phyloP scores from a whole-genome alignment of 257 asterid species.

The Rhazya stricta region DNA sequence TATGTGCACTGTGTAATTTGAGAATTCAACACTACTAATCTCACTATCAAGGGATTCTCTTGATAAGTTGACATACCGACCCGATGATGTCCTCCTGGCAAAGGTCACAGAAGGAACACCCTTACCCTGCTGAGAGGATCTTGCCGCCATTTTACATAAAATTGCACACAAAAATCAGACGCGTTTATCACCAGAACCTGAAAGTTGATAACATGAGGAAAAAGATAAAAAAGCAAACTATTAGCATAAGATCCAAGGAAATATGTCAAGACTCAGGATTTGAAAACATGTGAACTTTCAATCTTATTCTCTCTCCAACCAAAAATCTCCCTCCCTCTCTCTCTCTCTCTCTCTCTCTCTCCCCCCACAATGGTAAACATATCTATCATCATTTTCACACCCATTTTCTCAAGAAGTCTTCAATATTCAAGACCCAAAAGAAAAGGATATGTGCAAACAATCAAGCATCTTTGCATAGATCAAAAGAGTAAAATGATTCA shows the following conservation, averaged over 20 bases:
- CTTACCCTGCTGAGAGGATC: slow-evolving; percentile 15
- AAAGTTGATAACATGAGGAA: background rate
- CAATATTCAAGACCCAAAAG: background rate
- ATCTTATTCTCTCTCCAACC: background rate
- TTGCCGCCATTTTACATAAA: slow-evolving; percentile 4
- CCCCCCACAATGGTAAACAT: slow-evolving; percentile 2
- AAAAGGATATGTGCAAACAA: background rate
- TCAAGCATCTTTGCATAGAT: background rate
- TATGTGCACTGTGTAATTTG: slow-evolving; percentile 29
- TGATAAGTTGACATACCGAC: slow-evolving; percentile 26
- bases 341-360: no score
- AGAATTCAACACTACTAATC: slow-evolving; percentile 14
- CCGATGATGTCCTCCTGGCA: slow-evolving; percentile 29
- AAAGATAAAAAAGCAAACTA: background rate
- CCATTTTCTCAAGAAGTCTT: background rate
- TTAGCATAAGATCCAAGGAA: slow-evolving; percentile 1
- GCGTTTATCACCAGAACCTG: slow-evolving; percentile 1
- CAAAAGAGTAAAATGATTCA: slow-evolving; percentile 7
- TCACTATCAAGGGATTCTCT: slow-evolving; percentile 27
- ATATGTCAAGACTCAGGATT: background rate
- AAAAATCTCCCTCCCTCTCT: background rate
- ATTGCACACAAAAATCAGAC: background rate
- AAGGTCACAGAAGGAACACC: slow-evolving; percentile 16
- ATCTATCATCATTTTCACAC: background rate
- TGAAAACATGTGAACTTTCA: background rate